Conservation (phyloP, 441 rosid genomes). For the Viola pubescens region DNA sequence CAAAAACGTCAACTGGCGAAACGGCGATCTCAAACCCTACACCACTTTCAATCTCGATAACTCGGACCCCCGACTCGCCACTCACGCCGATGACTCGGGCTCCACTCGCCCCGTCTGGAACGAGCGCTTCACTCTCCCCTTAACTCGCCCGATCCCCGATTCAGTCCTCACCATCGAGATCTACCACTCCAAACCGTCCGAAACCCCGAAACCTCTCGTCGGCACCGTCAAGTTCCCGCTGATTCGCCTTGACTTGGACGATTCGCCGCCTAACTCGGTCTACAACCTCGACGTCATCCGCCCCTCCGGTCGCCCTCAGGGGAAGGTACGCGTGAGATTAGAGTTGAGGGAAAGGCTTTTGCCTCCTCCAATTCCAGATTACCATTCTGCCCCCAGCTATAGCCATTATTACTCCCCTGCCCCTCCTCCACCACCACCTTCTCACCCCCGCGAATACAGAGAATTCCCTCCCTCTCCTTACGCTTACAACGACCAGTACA, state of each 20-base stretch:
- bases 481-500: conserved; percentile 20
- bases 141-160: conserved; percentile 31
- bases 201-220: conserved; percentile 49
- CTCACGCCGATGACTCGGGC: conserved; percentile 46
- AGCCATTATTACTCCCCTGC: conserved; percentile 36
- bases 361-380: conserved; percentile 23
- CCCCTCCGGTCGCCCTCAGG: conserved; percentile 72
- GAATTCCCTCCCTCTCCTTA: conserved; percentile 21
- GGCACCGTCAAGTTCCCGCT: conserved; percentile 52
- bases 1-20: conserved; percentile 76
- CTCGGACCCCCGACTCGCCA: conserved; percentile 33
- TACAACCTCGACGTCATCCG: conserved; percentile 44
- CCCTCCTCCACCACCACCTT: conserved; percentile 24
- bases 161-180: conserved; percentile 41
- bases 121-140: conserved; percentile 35
- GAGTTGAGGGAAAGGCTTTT: conserved; percentile 30
- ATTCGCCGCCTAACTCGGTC: conserved; percentile 21
- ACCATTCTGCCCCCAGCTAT: conserved; percentile 23
- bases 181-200: conserved; percentile 54
- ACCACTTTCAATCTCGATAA: conserved; percentile 55
- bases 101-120: conserved; percentile 60
- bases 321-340: conserved; percentile 47
- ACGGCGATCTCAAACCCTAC: conserved; percentile 54
- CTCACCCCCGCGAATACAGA: conserved; percentile 30
- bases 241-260: conserved; percentile 36